phyloP scores from a whole-genome alignment of 805 yeast genomes.

The Kluyveromyces wickerhamii region DNA sequence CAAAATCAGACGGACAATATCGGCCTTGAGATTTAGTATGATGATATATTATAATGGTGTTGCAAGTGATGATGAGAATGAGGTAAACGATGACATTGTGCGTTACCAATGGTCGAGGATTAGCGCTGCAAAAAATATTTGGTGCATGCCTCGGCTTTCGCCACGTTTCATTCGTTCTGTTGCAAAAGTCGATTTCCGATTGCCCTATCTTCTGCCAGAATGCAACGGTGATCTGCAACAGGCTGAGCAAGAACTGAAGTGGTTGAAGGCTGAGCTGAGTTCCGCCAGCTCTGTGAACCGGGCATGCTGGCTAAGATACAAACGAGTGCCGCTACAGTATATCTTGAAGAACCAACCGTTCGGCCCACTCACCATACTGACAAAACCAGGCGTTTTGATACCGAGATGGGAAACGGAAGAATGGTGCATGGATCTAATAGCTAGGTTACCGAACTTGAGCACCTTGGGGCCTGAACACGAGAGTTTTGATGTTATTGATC shows the following conservation, averaged over 20 bases:
- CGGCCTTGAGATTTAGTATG: too few relatives aligned
- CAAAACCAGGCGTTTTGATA: constrained; percentile 62
- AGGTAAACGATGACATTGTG: too few relatives aligned
- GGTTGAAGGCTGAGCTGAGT: constrained; percentile 19
- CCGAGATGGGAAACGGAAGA: constrained; percentile 97
- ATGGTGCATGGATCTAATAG: constrained; percentile 51
- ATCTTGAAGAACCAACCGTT: constrained; percentile 83
- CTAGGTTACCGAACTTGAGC: constrained; percentile 2
- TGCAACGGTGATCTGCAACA: constrained; percentile 17
- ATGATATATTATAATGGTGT: too few relatives aligned
- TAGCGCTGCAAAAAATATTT: too few relatives aligned
- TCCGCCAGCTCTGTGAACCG: constrained; percentile 5
- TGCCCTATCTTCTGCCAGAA: constrained; percentile 25
- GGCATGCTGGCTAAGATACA: constrained; percentile 49
- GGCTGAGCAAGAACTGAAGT: constrained; percentile 20
- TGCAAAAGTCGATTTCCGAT: constrained; percentile 9
- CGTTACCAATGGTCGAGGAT: too few relatives aligned
- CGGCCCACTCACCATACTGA: constrained; percentile 53
- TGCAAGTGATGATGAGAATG: too few relatives aligned
- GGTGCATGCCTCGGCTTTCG: constrained; percentile 17
- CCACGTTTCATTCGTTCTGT: constrained; percentile 14
- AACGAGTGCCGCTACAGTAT: constrained; percentile 70
- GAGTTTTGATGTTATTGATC: constrained; percentile 42
- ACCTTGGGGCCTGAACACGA: too few relatives aligned
- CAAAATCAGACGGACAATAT: too few relatives aligned